A percentile compares a stretch with the other conserved stretches of the same genome.
Conservation (phyloP, 768 basidiomycete species). For the Lentinula aciculospora region DNA sequence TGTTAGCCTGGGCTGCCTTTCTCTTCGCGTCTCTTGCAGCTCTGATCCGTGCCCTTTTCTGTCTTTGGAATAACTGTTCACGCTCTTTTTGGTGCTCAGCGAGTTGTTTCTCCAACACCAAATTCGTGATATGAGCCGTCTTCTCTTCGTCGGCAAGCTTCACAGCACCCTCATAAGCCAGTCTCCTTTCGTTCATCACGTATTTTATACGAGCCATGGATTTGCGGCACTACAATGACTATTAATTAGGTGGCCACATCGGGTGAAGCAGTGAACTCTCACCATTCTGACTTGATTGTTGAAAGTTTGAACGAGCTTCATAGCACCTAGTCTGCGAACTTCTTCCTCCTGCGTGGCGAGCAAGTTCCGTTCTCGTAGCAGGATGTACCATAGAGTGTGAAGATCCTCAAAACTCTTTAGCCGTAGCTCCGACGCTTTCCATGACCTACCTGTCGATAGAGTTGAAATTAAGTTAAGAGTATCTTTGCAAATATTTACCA, state of each 20-base stretch:
- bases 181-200: slow-evolving; percentile 83
- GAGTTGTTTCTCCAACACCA: slow-evolving; percentile 22
- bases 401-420: slow-evolving; percentile 90
- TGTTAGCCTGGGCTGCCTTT: not conserved
- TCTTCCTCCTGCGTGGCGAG: slow-evolving; percentile 86
- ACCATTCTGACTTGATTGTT: slow-evolving; percentile 39
- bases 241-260: slow-evolving; percentile 5
- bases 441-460: slow-evolving; percentile 69
- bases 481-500: not conserved
- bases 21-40: slow-evolving; percentile 8
- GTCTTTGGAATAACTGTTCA: not conserved
- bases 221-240: slow-evolving; percentile 68
- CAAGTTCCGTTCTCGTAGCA: slow-evolving; percentile 84
- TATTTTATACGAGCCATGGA: slow-evolving; percentile 96
- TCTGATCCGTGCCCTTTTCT: not conserved
- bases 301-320: slow-evolving; percentile 11
- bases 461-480: slow-evolving; percentile 28
- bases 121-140: slow-evolving; percentile 21
- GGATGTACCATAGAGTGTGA: slow-evolving; percentile 92
- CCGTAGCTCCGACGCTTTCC: slow-evolving; percentile 82
- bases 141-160: slow-evolving; percentile 31
- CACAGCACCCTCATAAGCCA: slow-evolving; percentile 74
- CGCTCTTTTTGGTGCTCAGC: slow-evolving; percentile 11
- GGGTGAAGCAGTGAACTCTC: slow-evolving; percentile 10
- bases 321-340: slow-evolving; percentile 53